These are phyloP conservation scores for Colletotrichum nymphaeae DNA, from an alignment of 2,329 filamentous ascomycete genomes.

Conservation along the genomic window DNA sequence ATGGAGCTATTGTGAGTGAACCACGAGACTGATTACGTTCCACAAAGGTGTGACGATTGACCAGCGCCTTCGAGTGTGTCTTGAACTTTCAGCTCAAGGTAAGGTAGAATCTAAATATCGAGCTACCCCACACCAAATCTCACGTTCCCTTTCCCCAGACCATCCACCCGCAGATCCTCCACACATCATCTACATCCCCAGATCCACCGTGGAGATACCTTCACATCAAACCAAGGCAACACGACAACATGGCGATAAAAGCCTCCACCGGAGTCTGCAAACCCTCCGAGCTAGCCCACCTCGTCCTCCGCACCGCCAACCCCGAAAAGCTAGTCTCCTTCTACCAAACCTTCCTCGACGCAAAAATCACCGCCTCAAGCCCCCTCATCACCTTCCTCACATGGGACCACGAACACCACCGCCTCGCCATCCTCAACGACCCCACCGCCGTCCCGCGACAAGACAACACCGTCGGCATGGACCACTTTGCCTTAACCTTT, in stretches of 20 bases:
- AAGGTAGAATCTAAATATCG: neutral
- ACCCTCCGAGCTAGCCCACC: constrained; percentile 27
- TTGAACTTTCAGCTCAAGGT: neutral
- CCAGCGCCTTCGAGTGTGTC: neutral
- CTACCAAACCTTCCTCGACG: constrained; percentile 51
- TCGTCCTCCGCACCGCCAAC: constrained; percentile 21
- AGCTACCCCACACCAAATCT: neutral
- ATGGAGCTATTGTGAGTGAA: too few species aligned
- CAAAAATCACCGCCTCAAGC: constrained; percentile 40
- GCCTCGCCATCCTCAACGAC: constrained; percentile 52
- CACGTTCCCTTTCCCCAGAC: neutral
- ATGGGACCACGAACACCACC: constrained; percentile 61
- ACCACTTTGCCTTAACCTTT: constrained; percentile 57
- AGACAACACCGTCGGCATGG: constrained; percentile 44
- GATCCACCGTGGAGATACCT: too few species aligned
- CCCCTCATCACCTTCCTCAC: constrained; percentile 49
- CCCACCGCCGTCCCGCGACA: constrained; percentile 40
- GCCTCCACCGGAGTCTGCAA: neutral
- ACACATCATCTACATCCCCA: neutral
- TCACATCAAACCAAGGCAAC: too few species aligned
- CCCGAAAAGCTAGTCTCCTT: constrained; percentile 44
- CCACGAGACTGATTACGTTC: too few species aligned
- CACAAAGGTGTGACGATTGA: too few species aligned
- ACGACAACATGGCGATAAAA: constrained; percentile 11
- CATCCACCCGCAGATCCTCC: too few species aligned